phyloP scores from a whole-genome alignment of 2,329 filamentous ascomycete species.

The Nemania bipapillata region DNA sequence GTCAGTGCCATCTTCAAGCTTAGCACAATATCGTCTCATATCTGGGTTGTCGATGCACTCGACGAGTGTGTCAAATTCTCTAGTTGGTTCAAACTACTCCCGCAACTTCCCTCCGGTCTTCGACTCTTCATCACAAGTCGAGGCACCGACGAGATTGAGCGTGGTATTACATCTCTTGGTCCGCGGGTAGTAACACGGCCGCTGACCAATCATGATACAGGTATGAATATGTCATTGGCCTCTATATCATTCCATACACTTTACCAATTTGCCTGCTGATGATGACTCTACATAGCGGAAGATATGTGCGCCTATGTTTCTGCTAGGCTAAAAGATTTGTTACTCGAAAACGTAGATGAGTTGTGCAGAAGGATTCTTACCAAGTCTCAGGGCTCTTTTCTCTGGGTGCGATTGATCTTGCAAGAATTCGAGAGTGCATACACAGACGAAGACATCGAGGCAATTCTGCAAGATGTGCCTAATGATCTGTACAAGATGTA shows the following conservation, averaged over 20 bases:
- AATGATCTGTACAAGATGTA: slow-evolving; percentile 45
- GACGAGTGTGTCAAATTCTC: slow-evolving; percentile 48
- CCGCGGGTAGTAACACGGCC: slow-evolving; percentile 26
- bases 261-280: slow-evolving; percentile 7
- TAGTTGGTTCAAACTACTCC: slow-evolving; percentile 33
- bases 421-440: slow-evolving; percentile 48
- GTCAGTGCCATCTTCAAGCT: slow-evolving; percentile 43
- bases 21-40: slow-evolving; percentile 38
- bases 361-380: slow-evolving; percentile 47
- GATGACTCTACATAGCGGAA: slow-evolving; percentile 26
- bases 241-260: slow-evolving; percentile 7
- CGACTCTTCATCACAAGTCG: slow-evolving; percentile 50
- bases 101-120: slow-evolving; percentile 39
- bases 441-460: slow-evolving; percentile 48
- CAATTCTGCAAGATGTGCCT: slow-evolving; percentile 46
- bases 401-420: slow-evolving; percentile 50
- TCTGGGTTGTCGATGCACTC: slow-evolving; percentile 50
- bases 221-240: slow-evolving; percentile 24
- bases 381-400: slow-evolving; percentile 49
- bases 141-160: slow-evolving; percentile 43
- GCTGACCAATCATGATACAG: slow-evolving; percentile 31
- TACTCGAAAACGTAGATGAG: slow-evolving; percentile 34
- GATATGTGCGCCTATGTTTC: slow-evolving; percentile 47
- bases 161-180: slow-evolving; percentile 43
- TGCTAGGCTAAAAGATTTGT: slow-evolving; percentile 40